Evolutionary conservation across 345 rosid genomes (phyloP), one percentile per base, ranked within the genome.

Genomic region (Populus ilicifolia): DNA sequence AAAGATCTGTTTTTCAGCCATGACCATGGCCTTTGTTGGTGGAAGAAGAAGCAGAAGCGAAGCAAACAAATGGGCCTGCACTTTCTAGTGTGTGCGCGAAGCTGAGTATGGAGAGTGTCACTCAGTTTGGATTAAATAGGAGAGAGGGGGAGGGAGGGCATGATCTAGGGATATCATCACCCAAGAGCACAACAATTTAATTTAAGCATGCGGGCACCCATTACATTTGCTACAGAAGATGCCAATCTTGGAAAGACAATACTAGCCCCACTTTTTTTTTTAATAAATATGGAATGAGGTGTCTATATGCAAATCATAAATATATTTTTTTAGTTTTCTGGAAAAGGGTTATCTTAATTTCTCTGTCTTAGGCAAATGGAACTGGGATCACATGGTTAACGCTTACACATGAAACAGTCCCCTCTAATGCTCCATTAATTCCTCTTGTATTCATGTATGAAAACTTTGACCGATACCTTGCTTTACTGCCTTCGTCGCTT

Each of bases 401-500:
- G 75, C 78, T 52, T 76, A 56, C 62, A 76, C 81, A 56, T 43
- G 77, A 82, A 80, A 69, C 80, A 79, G 35, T 80, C 68, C 82
- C 82, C 77, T 75, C 67, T 63, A 70, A 78, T 79, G 80, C 77
- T 84, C 83, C 86, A 83, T 81, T 78, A 36, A 81, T 85, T 78
- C 78, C 84, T 79, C 83, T 75, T 75, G 76, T 65, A 44, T 73
- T 78, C 81, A 78, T 78, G 2, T 23, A 59, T 69, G 23, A 2
- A 2, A 14, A 65, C 81, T 83, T 83, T 81, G 85, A 81, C 84
- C 12, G 30, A 21, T 52, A 65, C 75, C 62, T 77, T 76, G 63
- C 44, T 13, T 68, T n/a, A 0, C 21, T 67, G 44, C 44, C 16
- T 21, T 30, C 18, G 29, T 65, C 70, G n/a, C 75, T 23, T 81